Percentiles rank a stretch among this genome's conserved stretches.
Evolutionary conservation across 1,284 basidiomycete species (phyloP).

Genomic region (Mycosarcoma mackinlayi): DNA sequence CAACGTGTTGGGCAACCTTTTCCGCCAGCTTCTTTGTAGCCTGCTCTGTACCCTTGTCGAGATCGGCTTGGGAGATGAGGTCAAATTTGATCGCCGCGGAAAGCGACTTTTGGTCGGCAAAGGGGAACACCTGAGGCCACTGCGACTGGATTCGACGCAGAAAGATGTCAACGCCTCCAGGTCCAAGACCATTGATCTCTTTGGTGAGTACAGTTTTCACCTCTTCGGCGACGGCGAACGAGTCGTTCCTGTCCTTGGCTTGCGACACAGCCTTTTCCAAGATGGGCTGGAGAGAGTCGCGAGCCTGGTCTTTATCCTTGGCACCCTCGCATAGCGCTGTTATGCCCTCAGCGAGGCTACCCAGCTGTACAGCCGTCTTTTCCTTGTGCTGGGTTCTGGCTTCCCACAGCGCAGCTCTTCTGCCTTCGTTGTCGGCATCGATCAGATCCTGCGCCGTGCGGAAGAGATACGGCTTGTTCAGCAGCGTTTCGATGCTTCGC

Average conservation of each 20-base stretch:
- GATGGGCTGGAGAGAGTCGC: constrained; percentile 21
- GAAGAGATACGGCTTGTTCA: constrained; percentile 48
- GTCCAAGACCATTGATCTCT: constrained; percentile 45
- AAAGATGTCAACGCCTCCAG: constrained; percentile 48
- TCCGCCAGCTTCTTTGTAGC: constrained; percentile 29
- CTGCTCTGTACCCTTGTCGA: constrained; percentile 19
- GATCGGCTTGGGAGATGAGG: constrained; percentile 18
- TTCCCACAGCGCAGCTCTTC: constrained; percentile 48
- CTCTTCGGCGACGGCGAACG: constrained; percentile 29
- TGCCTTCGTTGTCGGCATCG: constrained; percentile 44
- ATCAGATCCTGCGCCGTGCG: constrained; percentile 32
- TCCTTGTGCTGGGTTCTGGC: constrained; percentile 57
- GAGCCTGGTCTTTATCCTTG: neutral
- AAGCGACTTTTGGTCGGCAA: constrained; percentile 42
- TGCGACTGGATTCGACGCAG: constrained; percentile 42
- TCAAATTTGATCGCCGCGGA: constrained; percentile 34
- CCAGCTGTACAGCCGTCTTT: constrained; percentile 53
- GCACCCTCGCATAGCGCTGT: constrained; percentile 15
- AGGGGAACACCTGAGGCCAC: constrained; percentile 49
- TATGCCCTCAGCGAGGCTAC: constrained; percentile 42
- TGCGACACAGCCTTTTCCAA: constrained; percentile 31
- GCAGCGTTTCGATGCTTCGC: constrained; percentile 44
- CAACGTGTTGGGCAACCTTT: constrained; percentile 43
- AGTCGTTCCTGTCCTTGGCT: constrained; percentile 5
- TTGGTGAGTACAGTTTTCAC: constrained; percentile 31